A percentile compares a stretch with the other conserved stretches of the same genome.
phyloP scores from a whole-genome alignment of 116 monocot genomes.

The Dioscorea cayenensis region DNA sequence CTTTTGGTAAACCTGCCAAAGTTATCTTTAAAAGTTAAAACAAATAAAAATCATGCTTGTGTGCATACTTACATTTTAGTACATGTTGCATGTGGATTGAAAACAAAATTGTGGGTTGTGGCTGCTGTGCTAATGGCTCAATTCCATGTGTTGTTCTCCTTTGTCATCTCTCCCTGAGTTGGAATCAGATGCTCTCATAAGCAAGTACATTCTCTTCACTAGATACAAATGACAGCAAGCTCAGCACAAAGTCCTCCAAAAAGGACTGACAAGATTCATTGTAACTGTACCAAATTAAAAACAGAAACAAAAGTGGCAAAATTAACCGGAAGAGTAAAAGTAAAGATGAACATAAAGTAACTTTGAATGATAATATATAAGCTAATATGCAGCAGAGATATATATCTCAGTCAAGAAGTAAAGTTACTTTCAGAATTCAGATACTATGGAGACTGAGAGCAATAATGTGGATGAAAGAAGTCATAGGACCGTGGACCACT shows the following conservation, averaged over 20 bases:
- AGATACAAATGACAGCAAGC: slow-evolving; percentile 1
- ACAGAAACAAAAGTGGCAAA: no score
- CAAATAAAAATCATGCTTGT: neutral
- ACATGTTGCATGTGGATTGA: no score
- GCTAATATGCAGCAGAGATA: neutral
- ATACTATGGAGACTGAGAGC: neutral
- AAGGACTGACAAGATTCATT: no score
- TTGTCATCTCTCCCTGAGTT: neutral
- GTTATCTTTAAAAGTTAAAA: neutral
- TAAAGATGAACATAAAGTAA: no score
- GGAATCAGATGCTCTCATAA: neutral
- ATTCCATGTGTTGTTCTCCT: neutral
- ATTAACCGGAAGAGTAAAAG: no score
- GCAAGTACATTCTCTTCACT: neutral
- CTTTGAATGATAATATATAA: neutral
- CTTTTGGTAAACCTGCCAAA: neutral
- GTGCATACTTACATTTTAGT: no score
- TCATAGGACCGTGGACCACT: slow-evolving; percentile 10
- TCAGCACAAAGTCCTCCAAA: neutral
- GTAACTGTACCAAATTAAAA: no score
- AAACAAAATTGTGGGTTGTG: neutral
- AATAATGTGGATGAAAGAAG: slow-evolving; percentile 3
- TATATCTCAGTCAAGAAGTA: neutral
- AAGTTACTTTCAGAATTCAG: neutral
- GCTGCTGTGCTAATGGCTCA: neutral